Conservation (phyloP, 257 asterid species). For the Ilex aquifolium region DNA sequence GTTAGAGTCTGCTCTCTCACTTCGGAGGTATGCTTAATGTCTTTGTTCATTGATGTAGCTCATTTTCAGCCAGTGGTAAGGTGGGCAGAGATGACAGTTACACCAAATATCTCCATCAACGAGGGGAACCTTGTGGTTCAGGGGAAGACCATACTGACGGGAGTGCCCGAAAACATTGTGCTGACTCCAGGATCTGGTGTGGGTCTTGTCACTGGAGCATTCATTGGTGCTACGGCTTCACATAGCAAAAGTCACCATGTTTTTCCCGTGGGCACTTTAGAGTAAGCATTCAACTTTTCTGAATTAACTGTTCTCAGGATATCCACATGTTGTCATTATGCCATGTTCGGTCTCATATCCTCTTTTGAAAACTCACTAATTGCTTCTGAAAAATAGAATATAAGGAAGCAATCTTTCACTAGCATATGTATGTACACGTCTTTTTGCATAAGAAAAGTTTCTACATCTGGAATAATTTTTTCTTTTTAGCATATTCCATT, state of each 20-base stretch:
- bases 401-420: background rate
- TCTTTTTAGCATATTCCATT: too few species aligned
- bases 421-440: too few species aligned
- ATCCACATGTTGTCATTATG: background rate
- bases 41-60: slow-evolving; percentile 34
- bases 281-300: slow-evolving; percentile 41
- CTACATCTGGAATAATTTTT: too few species aligned
- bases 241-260: slow-evolving; percentile 74
- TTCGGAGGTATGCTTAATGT: slow-evolving; percentile 9
- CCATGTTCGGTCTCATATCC: background rate
- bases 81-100: slow-evolving; percentile 65
- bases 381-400: background rate
- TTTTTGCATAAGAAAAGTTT: too few species aligned
- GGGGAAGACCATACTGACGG: slow-evolving; percentile 79
- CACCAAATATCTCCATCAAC: slow-evolving; percentile 69
- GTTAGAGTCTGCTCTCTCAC: slow-evolving; percentile 1
- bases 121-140: slow-evolving; percentile 91
- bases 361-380: background rate
- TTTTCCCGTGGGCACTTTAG: slow-evolving; percentile 79
- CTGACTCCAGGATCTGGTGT: slow-evolving; percentile 75
- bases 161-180: slow-evolving; percentile 79
- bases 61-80: slow-evolving; percentile 17
- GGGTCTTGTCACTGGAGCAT: slow-evolving; percentile 81
- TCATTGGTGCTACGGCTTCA: slow-evolving; percentile 80
- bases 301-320: background rate